Percentiles rank a stretch among this genome's conserved stretches.
Conservation (phyloP, 768 basidiomycete genomes). For the Leccinum uliginosum region DNA sequence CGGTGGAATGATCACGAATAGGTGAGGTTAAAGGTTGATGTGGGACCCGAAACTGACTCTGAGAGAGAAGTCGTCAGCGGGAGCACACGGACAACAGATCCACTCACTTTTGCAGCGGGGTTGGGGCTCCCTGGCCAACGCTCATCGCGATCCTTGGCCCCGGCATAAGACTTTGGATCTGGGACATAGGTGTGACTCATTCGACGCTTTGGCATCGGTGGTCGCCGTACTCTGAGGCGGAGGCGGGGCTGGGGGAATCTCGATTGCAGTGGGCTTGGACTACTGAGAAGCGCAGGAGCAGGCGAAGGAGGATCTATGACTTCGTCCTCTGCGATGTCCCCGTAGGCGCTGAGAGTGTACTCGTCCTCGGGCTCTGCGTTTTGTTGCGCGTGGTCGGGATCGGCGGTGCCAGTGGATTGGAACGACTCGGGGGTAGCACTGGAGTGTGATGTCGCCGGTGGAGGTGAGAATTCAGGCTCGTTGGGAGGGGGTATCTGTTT, state of each 20-base stretch:
- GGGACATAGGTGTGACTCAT: conserved; percentile 5
- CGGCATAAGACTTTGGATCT: conserved; percentile 2
- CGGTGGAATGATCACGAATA: neutral
- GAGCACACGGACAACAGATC: neutral
- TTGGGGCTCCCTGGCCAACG: conserved; percentile 17
- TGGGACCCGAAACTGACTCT: neutral
- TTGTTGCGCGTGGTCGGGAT: neutral
- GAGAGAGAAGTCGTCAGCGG: neutral
- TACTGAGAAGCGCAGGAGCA: neutral
- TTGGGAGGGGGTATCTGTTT: neutral
- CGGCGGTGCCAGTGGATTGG: neutral
- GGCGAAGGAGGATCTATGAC: conserved; percentile 31
- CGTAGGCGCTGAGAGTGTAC: conserved; percentile 40
- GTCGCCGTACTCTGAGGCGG: conserved; percentile 24
- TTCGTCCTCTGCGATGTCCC: conserved; percentile 42
- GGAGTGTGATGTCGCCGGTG: neutral
- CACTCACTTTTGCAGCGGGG: conserved; percentile 12
- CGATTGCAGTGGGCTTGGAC: neutral
- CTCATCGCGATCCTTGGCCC: neutral
- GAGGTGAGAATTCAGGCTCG: neutral
- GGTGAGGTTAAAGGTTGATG: conserved; percentile 12
- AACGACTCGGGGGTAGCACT: neutral
- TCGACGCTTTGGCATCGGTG: conserved; percentile 27
- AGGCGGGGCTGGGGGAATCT: conserved; percentile 15
- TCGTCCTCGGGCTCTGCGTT: conserved; percentile 28